Conservation (phyloP, 768 basidiomycete genomes). For the Boletus reticulatus region DNA sequence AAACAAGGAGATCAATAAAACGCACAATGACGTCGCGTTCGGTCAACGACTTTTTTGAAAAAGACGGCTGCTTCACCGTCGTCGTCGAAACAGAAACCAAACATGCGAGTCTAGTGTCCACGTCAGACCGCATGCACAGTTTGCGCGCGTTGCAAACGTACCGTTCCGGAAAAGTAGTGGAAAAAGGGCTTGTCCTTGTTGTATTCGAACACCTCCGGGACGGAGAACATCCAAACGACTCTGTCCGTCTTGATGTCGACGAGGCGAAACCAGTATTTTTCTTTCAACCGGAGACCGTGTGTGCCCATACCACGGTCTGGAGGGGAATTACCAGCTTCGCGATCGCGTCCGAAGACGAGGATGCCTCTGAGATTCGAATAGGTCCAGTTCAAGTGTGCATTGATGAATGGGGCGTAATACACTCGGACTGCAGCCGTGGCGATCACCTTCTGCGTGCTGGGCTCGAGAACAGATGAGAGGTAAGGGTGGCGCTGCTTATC, state of each 20-base stretch:
- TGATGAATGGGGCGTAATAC: constrained; percentile 57
- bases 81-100: constrained; percentile 58
- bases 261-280: constrained; percentile 63
- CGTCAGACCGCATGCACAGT: not conserved
- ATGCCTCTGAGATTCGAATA: constrained; percentile 60
- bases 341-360: constrained; percentile 49
- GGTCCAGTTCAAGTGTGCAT: constrained; percentile 50
- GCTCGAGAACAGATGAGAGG: constrained; percentile 39
- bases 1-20: not conserved
- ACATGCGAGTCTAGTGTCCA: constrained; percentile 39
- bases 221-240: constrained; percentile 67
- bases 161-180: constrained; percentile 84
- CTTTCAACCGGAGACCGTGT: constrained; percentile 29
- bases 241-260: constrained; percentile 55
- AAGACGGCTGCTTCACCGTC: constrained; percentile 58
- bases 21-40: constrained; percentile 44
- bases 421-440: constrained; percentile 56
- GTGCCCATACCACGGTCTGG: constrained; percentile 17
- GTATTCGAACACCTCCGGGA: constrained; percentile 64
- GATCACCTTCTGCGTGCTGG: constrained; percentile 44
- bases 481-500: constrained; percentile 38
- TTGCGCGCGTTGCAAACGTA: constrained; percentile 36
- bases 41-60: constrained; percentile 56
- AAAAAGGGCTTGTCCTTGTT: constrained; percentile 88
- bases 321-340: constrained; percentile 22